Conservation (phyloP, 2,329 filamentous ascomycete species). For the Exophiala sp. region DNA sequence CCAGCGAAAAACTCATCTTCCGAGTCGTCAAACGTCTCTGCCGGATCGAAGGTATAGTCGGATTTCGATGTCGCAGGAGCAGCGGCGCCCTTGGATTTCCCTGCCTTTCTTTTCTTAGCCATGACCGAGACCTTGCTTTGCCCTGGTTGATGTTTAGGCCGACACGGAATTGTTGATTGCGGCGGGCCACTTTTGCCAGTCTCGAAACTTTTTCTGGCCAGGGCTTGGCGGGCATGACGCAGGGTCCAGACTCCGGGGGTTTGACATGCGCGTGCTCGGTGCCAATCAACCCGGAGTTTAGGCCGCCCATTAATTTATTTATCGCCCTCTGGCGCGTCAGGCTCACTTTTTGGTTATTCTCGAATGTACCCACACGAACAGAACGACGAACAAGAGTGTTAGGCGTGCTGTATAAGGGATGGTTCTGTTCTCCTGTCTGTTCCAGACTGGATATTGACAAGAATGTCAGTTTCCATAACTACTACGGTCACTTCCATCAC, state of each 20-base stretch:
- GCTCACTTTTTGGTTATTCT: too few relatives aligned
- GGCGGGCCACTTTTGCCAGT: background rate
- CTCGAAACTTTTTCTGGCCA: slow-evolving; percentile 15
- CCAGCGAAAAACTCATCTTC: slow-evolving; percentile 90
- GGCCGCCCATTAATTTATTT: background rate
- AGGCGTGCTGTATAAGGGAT: too few relatives aligned
- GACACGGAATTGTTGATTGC: background rate
- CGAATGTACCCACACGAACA: too few relatives aligned
- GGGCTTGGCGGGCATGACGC: slow-evolving; percentile 14
- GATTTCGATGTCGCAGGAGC: slow-evolving; percentile 1
- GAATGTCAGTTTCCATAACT: background rate
- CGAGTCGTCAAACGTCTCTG: slow-evolving; percentile 81
- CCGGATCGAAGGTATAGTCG: slow-evolving; percentile 35
- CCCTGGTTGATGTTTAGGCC: too few relatives aligned
- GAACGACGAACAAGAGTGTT: too few relatives aligned
- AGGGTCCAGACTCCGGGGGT: background rate
- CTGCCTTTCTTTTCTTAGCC: slow-evolving; percentile 63
- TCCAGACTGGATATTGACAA: background rate
- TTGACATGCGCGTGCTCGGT: background rate
- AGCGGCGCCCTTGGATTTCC: slow-evolving; percentile 33
- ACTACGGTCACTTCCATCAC: slow-evolving; percentile 22
- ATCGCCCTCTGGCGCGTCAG: slow-evolving; percentile 6
- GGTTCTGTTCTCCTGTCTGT: background rate
- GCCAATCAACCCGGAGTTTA: background rate
- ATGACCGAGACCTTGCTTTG: slow-evolving; percentile 32